A percentile compares a stretch with the other conserved stretches of the same genome.
phyloP scores from a whole-genome alignment of 768 basidiomycete genomes.

The Suillus clintonianus region DNA sequence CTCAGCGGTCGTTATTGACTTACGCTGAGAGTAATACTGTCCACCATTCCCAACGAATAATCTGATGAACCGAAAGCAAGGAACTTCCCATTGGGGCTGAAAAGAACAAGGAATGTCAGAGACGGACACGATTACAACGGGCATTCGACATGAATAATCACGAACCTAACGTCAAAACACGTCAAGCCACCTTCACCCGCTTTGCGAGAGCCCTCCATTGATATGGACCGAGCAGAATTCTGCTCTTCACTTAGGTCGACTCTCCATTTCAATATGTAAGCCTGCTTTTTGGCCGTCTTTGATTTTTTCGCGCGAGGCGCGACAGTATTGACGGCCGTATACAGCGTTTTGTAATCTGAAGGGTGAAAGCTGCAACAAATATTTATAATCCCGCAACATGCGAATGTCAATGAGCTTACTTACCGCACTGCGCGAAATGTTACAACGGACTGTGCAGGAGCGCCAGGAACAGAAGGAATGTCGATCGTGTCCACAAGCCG shows the following conservation, averaged over 20 bases:
- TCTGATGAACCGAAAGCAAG: constrained; percentile 90
- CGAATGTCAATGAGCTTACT: constrained; percentile 8
- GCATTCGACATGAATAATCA: constrained; percentile 7
- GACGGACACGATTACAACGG: constrained; percentile 3
- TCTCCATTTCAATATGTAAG: constrained; percentile 76
- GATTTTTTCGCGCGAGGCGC: constrained; percentile 57
- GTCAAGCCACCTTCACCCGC: constrained; percentile 81
- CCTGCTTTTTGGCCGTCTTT: constrained; percentile 57
- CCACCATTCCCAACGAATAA: constrained; percentile 80
- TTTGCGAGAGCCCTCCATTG: constrained; percentile 60
- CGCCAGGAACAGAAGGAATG: constrained; percentile 51
- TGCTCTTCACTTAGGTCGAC: constrained; percentile 57
- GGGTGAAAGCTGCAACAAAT: constrained; percentile 57
- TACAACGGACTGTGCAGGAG: constrained; percentile 39
- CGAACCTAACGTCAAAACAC: constrained; percentile 85
- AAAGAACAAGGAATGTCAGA: constrained; percentile 6
- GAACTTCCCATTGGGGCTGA: constrained; percentile 76
- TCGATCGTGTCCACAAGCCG: constrained; percentile 52
- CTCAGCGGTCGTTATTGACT: constrained; percentile 21
- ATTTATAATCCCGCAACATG: constrained; percentile 10
- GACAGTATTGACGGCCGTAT: constrained; percentile 71
- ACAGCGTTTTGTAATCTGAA: constrained; percentile 50
- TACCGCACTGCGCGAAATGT: constrained; percentile 70
- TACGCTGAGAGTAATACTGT: constrained; percentile 77
- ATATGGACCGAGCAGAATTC: constrained; percentile 63